A percentile compares a stretch with the other conserved stretches of the same genome.
These are phyloP conservation scores for Stellera chamaejasme DNA, from an alignment of 345 rosid genomes.

Conservation along the genomic window DNA sequence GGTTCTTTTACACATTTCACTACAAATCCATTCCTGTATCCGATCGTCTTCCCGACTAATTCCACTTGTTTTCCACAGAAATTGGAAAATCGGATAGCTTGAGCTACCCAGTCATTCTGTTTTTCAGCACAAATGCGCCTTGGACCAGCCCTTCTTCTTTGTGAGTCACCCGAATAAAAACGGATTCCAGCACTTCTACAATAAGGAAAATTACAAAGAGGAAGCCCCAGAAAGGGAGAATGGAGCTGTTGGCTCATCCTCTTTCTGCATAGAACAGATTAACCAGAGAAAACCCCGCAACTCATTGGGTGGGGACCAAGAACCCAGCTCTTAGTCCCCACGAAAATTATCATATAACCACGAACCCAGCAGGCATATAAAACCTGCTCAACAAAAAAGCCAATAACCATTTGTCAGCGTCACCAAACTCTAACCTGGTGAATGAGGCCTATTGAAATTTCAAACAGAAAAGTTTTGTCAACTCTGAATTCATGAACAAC, in stretches of 20 bases:
- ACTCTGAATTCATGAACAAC: too few species aligned
- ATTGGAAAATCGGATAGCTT: conserved; percentile 50
- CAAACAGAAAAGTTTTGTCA: too few species aligned
- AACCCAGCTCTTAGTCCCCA: conserved; percentile 46
- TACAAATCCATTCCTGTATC: conserved; percentile 45
- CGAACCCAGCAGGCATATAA: too few species aligned
- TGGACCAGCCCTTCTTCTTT: conserved; percentile 23
- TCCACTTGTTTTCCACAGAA: conserved; percentile 64
- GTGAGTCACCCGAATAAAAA: conserved; percentile 20
- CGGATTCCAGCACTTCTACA: conserved; percentile 21
- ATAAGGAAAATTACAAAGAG: conserved; percentile 21
- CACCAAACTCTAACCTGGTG: too few species aligned
- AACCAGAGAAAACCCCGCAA: neutral
- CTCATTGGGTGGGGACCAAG: conserved; percentile 68
- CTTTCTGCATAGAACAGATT: conserved; percentile 3
- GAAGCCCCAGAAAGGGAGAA: conserved; percentile 47
- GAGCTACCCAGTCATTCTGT: conserved; percentile 57
- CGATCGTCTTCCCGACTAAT: conserved; percentile 49
- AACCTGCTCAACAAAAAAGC: too few species aligned
- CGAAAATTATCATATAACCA: conserved; percentile 7
- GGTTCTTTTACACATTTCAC: conserved; percentile 60
- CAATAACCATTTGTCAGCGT: too few species aligned
- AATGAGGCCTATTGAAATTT: too few species aligned
- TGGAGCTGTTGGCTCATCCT: conserved; percentile 52
- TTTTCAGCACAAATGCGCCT: conserved; percentile 45